phyloP scores from a whole-genome alignment of 2,329 filamentous ascomycete species.

The Escovopsis sp. region DNA sequence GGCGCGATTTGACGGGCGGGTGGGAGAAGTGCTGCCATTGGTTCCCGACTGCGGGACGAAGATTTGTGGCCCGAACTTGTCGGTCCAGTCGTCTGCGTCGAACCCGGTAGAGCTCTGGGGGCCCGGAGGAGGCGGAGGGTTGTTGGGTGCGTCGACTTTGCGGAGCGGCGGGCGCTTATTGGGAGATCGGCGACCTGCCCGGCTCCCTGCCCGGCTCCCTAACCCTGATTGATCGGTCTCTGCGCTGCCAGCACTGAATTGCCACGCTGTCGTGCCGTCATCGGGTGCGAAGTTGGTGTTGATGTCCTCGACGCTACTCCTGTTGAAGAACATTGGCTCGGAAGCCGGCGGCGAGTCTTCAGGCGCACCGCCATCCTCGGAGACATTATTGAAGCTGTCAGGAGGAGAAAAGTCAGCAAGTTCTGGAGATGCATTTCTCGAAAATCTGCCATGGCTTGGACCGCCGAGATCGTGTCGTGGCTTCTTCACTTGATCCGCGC shows the following conservation, averaged over 20 bases:
- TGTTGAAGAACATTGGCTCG: conserved; percentile 24
- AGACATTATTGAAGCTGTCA: conserved; percentile 35
- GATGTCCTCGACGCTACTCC: conserved; percentile 43
- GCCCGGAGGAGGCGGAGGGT: conserved; percentile 9
- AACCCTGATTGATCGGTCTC: conserved; percentile 19
- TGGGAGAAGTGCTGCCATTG: conserved; percentile 28
- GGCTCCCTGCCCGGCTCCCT: conserved; percentile 24
- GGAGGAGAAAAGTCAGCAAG: conserved; percentile 19
- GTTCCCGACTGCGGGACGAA: conserved; percentile 33
- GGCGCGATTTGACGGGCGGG: conserved; percentile 22
- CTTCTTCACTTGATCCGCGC: conserved; percentile 7
- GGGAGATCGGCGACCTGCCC: conserved; percentile 26
- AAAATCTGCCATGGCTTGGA: no score
- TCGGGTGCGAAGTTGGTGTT: conserved; percentile 44
- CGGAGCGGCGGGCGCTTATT: conserved; percentile 14
- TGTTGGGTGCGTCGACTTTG: conserved; percentile 9
- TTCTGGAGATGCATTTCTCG: background rate
- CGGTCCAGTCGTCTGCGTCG: conserved; percentile 37
- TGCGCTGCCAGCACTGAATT: conserved; percentile 36
- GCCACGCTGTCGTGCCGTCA: conserved; percentile 29
- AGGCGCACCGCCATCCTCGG: conserved; percentile 28
- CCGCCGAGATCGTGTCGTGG: conserved; percentile 1
- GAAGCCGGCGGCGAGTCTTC: conserved; percentile 19
- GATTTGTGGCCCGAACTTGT: conserved; percentile 38
- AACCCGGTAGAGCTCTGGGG: conserved; percentile 22